A percentile compares a stretch with the other conserved stretches of the same genome.
Evolutionary conservation across 2,329 filamentous ascomycete species (phyloP).

Genomic region (Penicillium frequentans): DNA sequence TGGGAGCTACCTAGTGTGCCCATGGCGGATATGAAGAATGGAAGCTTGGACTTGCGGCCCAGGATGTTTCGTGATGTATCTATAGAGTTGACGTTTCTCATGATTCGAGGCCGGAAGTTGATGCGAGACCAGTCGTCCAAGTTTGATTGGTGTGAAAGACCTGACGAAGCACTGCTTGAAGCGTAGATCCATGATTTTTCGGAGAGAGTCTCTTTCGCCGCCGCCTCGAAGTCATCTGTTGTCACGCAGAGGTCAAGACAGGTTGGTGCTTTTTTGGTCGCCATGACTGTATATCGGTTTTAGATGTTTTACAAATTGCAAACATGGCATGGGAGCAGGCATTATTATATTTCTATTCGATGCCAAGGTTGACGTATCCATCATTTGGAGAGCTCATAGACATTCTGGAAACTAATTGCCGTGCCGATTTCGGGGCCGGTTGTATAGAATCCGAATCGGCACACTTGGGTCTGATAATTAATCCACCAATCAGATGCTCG

Average conservation of each 20-base stretch:
- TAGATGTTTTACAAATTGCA: neutral
- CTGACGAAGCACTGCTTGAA: constrained; percentile 17
- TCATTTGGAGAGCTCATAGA: too few relatives aligned
- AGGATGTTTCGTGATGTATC: constrained; percentile 12
- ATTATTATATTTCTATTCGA: neutral
- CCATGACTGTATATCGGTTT: neutral
- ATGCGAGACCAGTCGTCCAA: constrained; percentile 19
- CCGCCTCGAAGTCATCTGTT: constrained; percentile 13
- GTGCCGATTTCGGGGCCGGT: too few relatives aligned
- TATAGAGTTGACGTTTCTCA: constrained; percentile 15
- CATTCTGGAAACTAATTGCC: too few relatives aligned
- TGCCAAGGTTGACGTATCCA: neutral
- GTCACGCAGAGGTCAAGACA: constrained; percentile 10
- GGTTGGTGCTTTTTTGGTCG: constrained; percentile 4
- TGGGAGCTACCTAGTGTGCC: constrained; percentile 16
- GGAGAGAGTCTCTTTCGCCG: constrained; percentile 12
- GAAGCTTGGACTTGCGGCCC: constrained; percentile 10
- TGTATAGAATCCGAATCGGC: too few relatives aligned
- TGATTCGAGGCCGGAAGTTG: constrained; percentile 19
- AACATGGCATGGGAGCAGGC: neutral
- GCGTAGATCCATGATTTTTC: constrained; percentile 21
- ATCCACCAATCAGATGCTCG: too few relatives aligned
- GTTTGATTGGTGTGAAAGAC: constrained; percentile 15
- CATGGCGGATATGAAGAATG: constrained; percentile 19
- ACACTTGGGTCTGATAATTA: too few relatives aligned